Conservation (phyloP, 768 basidiomycete species). For the Serendipita indica region DNA sequence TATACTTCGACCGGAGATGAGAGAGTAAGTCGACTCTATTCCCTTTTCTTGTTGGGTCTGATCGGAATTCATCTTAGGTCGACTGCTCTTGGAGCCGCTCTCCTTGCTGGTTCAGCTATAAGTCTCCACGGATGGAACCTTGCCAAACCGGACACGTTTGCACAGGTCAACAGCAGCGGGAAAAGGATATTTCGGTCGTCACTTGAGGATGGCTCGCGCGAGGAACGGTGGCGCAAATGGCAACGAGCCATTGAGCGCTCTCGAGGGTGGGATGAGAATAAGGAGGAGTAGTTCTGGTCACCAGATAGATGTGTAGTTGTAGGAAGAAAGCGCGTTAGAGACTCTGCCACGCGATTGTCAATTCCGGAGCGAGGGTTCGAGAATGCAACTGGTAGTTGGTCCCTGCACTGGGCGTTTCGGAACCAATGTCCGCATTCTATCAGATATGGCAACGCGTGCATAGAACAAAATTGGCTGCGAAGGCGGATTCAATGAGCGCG, state of each 20-base stretch:
- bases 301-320: too few relatives aligned
- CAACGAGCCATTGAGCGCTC: conserved; percentile 76
- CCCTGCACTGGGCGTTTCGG: too few relatives aligned
- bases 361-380: too few relatives aligned
- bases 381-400: too few relatives aligned
- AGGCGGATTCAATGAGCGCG: too few relatives aligned
- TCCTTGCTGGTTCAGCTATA: conserved; percentile 83
- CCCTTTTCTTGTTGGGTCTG: not conserved
- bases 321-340: too few relatives aligned
- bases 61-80: conserved; percentile 36
- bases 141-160: conserved; percentile 62
- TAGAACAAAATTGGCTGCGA: too few relatives aligned
- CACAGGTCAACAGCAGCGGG: conserved; percentile 76
- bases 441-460: too few relatives aligned
- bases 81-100: conserved; percentile 87
- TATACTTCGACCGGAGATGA: conserved; percentile 87
- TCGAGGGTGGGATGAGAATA: conserved; percentile 55
- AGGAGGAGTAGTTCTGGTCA: too few relatives aligned
- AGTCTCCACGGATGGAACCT: conserved; percentile 88
- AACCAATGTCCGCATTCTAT: too few relatives aligned
- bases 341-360: too few relatives aligned
- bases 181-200: conserved; percentile 52
- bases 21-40: conserved; percentile 49
- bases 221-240: conserved; percentile 67
- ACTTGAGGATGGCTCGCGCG: conserved; percentile 36